These are phyloP conservation scores for Phytophthora pisi DNA, from an alignment of 352 stramenopile genomes.

Conservation along the genomic window DNA sequence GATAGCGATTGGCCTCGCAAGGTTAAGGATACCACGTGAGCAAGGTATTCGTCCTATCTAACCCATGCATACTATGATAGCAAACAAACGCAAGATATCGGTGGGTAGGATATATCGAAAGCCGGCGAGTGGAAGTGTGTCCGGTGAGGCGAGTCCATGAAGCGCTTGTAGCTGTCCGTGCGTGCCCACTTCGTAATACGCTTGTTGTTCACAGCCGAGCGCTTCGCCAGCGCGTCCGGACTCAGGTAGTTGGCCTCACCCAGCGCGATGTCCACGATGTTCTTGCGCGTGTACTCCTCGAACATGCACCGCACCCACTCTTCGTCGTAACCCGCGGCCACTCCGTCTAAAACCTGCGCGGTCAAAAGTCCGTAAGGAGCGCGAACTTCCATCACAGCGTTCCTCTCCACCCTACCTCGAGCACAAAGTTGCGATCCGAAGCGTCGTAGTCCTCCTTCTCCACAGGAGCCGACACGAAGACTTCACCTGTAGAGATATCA, in stretches of 20 bases:
- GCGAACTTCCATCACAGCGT: neutral
- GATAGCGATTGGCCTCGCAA: conserved; percentile 14
- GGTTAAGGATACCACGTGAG: conserved; percentile 55
- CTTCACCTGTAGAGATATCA: conserved; percentile 85
- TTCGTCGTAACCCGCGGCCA: conserved; percentile 80
- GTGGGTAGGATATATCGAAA: conserved; percentile 86
- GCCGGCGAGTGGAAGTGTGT: conserved; percentile 59
- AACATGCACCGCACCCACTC: conserved; percentile 90
- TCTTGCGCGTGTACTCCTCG: conserved; percentile 88
- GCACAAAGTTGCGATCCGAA: conserved; percentile 72
- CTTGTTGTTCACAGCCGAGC: conserved; percentile 86
- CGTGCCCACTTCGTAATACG: conserved; percentile 88
- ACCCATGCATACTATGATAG: conserved; percentile 41
- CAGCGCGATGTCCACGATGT: conserved; percentile 80
- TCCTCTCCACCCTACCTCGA: conserved; percentile 50
- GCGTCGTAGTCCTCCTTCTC: conserved; percentile 83
- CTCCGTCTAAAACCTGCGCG: conserved; percentile 75
- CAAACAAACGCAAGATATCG: conserved; percentile 43
- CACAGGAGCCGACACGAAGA: conserved; percentile 56
- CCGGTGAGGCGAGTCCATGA: conserved; percentile 62
- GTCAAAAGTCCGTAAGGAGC: neutral
- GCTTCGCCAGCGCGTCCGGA: conserved; percentile 69
- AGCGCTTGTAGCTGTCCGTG: conserved; percentile 87
- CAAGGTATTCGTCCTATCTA: conserved; percentile 19
- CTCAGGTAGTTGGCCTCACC: conserved; percentile 82